Base-by-base conservation (phyloP, 805 yeast genomes). In the Henningerozyma blattae region DNA sequence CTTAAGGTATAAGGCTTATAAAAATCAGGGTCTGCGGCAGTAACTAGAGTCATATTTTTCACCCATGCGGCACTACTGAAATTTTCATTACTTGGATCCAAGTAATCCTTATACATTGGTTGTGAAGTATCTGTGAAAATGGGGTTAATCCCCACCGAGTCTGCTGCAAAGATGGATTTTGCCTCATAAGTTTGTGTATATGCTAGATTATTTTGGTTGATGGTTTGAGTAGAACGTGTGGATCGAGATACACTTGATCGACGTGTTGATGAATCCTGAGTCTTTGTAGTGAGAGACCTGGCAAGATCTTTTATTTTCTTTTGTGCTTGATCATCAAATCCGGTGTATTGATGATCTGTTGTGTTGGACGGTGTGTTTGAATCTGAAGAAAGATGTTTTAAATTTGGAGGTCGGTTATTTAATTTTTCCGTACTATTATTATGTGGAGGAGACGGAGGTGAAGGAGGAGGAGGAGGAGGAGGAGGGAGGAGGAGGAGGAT, bases 21-120 rank as follows among this genome's bases (percentile, higher is more conserved):
- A 55, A 72, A 72, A 17, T 76, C 82, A 0, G 72, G 71, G 44
- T 78, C 80, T 2, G 65, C 48, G 24, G 63, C 64, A 42, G 58
- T 53, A 38, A 77, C 47, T 39, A 70, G 71, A 38, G 75, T 62
- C 58, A 75, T 52, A 45, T 77, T 77, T 47, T 73, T 73, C 35
- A 77, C 75, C 86, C 86, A 77, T 35, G 67, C 70, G 46, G 67
- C 70, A 34, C 80, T 65, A 43, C 68, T 67, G 49, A 77, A 77
- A 5, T 66, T 48, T n/a, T 70, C 77, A 33, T 70, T 61, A 16
- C 62, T 59, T 1, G 86, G 86, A 47, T 78, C 73, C 44, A 78
- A 59, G 33, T 61, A 46, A n/a, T 69, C 64, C 34, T 61, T 56
- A 33, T 55, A 55, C 3, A 41, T 41, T 3, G 43, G 38, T 10